Conservation (phyloP, 2,329 filamentous ascomycete species). For the Clonostachys rhizophaga region DNA sequence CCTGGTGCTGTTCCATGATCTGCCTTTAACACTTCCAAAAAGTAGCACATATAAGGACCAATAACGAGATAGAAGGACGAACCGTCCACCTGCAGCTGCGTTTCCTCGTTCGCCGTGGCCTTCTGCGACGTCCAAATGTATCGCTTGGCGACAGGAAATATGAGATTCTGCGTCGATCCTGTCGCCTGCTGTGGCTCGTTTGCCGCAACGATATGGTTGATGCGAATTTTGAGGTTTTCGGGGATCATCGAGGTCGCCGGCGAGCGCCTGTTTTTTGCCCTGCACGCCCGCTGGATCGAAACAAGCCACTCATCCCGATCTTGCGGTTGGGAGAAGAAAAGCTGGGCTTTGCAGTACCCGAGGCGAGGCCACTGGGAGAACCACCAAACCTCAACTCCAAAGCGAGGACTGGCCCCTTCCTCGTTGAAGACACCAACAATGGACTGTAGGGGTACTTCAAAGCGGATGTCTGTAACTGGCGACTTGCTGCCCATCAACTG, state of each 20-base stretch:
- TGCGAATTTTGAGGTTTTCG: constrained; percentile 39
- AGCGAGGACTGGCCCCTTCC: constrained; percentile 42
- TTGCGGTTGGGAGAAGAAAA: constrained; percentile 42
- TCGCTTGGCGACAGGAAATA: constrained; percentile 49
- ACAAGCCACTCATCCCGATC: constrained; percentile 46
- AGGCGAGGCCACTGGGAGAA: constrained; percentile 35
- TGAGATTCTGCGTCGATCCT: constrained; percentile 21
- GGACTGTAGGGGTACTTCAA: constrained; percentile 43
- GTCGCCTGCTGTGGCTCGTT: constrained; percentile 29
- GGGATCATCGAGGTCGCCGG: constrained; percentile 30
- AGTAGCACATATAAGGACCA: constrained; percentile 46
- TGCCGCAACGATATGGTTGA: constrained; percentile 38
- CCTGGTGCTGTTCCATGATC: constrained; percentile 32
- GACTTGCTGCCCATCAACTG: constrained; percentile 17
- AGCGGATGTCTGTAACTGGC: constrained; percentile 26
- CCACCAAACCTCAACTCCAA: constrained; percentile 55
- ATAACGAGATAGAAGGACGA: constrained; percentile 50
- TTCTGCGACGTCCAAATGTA: constrained; percentile 32
- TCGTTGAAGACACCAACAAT: constrained; percentile 49
- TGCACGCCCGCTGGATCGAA: constrained; percentile 36
- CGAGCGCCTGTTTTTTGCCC: constrained; percentile 26
- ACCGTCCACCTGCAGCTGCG: constrained; percentile 41
- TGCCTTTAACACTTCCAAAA: constrained; percentile 43
- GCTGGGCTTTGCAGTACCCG: constrained; percentile 38
- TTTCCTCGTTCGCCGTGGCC: constrained; percentile 31